Evolutionary conservation across 2,329 filamentous ascomycete species (phyloP).

Genomic region (Pseudogymnoascus sp.): DNA sequence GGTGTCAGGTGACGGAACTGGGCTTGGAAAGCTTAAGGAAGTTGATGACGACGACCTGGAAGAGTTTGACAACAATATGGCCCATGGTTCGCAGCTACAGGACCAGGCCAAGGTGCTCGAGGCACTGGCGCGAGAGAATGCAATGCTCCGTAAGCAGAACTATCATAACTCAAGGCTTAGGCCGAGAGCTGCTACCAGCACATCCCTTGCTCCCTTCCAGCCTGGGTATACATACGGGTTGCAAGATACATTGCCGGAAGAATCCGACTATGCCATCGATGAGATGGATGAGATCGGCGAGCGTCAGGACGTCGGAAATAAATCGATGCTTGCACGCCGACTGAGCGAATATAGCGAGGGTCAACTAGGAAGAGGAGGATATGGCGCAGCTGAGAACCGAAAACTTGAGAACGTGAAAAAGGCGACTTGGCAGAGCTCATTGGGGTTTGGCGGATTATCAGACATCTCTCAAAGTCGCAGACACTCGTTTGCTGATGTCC

Average conservation of each 20-base stretch:
- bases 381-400: slow-evolving; percentile 42
- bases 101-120: slow-evolving; percentile 58
- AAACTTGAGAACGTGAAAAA: slow-evolving; percentile 61
- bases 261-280: slow-evolving; percentile 67
- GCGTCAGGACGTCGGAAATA: slow-evolving; percentile 27
- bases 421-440: slow-evolving; percentile 64
- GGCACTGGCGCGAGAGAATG: slow-evolving; percentile 55
- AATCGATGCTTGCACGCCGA: slow-evolving; percentile 27
- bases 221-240: slow-evolving; percentile 53
- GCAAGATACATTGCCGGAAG: slow-evolving; percentile 54
- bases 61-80: slow-evolving; percentile 44
- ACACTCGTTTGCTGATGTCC: slow-evolving; percentile 71
- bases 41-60: slow-evolving; percentile 59
- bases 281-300: slow-evolving; percentile 61
- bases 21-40: slow-evolving; percentile 64
- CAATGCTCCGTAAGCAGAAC: slow-evolving; percentile 52
- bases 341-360: slow-evolving; percentile 29
- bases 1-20: slow-evolving; percentile 56
- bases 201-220: slow-evolving; percentile 37
- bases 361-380: slow-evolving; percentile 10
- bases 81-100: slow-evolving; percentile 49
- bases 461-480: slow-evolving; percentile 68
- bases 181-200: slow-evolving; percentile 51
- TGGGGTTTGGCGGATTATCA: slow-evolving; percentile 55
- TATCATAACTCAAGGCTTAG: slow-evolving; percentile 50